A percentile compares a stretch with the other conserved stretches of the same genome.
phyloP scores from a whole-genome alignment of 495 filamentous ascomycete species.

The Hypoxylon trugodes region DNA sequence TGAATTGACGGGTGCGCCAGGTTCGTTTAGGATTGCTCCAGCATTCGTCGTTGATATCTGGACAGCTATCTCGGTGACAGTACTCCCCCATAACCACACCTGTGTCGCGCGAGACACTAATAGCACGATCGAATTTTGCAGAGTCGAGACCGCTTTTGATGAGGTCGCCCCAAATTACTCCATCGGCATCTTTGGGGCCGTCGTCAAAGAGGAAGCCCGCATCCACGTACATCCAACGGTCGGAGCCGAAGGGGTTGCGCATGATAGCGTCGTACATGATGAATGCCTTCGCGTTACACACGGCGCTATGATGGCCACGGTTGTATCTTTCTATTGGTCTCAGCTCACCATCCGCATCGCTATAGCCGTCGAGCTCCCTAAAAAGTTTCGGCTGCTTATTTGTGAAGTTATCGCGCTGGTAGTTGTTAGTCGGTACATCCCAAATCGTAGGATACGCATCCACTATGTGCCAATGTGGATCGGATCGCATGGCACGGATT shows the following conservation, averaged over 20 bases:
- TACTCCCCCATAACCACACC: slow-evolving; percentile 40
- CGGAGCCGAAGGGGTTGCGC: slow-evolving; percentile 35
- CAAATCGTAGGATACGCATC: slow-evolving; percentile 30
- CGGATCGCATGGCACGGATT: slow-evolving; percentile 21
- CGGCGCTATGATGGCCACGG: slow-evolving; percentile 34
- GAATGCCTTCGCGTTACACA: slow-evolving; percentile 39
- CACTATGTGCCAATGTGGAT: slow-evolving; percentile 32
- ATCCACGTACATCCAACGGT: slow-evolving; percentile 35
- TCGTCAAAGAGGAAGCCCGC: slow-evolving; percentile 36
- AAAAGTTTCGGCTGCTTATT: slow-evolving; percentile 28
- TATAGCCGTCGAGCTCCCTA: slow-evolving; percentile 50
- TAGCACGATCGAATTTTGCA: slow-evolving; percentile 29
- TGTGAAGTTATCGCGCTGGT: slow-evolving; percentile 35
- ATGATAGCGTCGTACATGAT: slow-evolving; percentile 38
- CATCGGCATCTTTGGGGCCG: slow-evolving; percentile 22
- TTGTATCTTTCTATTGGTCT: slow-evolving; percentile 29
- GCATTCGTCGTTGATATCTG: slow-evolving; percentile 30
- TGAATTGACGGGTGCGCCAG: slow-evolving; percentile 34
- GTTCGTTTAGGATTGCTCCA: slow-evolving; percentile 19
- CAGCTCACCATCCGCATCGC: slow-evolving; percentile 32
- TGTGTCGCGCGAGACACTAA: slow-evolving; percentile 27
- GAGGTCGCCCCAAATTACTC: slow-evolving; percentile 27
- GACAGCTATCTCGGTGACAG: slow-evolving; percentile 21
- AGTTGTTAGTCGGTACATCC: slow-evolving; percentile 36
- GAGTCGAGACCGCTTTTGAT: slow-evolving; percentile 21